Conservation (phyloP, 371 early-diverging fungal genomes). For the Thermomucor indicae-seudaticae region DNA sequence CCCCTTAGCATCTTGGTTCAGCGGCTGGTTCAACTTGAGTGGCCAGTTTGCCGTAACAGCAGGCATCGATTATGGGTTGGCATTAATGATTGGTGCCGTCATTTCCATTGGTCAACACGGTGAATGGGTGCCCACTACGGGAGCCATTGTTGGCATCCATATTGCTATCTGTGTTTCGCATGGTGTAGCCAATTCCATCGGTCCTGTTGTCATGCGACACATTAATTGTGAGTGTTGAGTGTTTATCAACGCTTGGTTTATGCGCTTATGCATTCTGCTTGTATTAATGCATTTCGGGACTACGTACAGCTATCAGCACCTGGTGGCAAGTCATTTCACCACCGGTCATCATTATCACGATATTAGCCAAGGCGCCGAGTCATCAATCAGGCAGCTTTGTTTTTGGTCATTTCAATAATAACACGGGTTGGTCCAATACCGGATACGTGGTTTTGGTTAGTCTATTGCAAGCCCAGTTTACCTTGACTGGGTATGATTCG, state of each 20-base stretch:
- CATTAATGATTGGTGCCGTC: slow-evolving; percentile 44
- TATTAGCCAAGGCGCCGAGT: slow-evolving; percentile 28
- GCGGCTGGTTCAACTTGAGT: slow-evolving; percentile 39
- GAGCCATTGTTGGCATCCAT: slow-evolving; percentile 44
- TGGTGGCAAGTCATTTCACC: slow-evolving; percentile 43
- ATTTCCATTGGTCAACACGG: slow-evolving; percentile 42
- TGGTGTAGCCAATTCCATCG: slow-evolving; percentile 52
- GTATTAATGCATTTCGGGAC: too few relatives aligned
- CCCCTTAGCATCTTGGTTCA: slow-evolving; percentile 39
- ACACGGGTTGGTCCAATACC: slow-evolving; percentile 23
- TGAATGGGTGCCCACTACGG: slow-evolving; percentile 33
- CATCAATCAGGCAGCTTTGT: slow-evolving; percentile 46
- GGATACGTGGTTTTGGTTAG: slow-evolving; percentile 29
- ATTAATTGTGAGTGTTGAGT: slow-evolving; percentile 51
- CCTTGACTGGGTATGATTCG: slow-evolving; percentile 57
- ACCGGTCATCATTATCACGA: slow-evolving; percentile 23
- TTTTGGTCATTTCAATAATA: slow-evolving; percentile 26
- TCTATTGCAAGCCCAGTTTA: slow-evolving; percentile 36
- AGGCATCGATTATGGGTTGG: slow-evolving; percentile 53
- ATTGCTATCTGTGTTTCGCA: slow-evolving; percentile 48
- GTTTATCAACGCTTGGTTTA: too few relatives aligned
- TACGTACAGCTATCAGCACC: slow-evolving; percentile 23
- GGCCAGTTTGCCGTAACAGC: slow-evolving; percentile 47
- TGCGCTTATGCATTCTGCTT: too few relatives aligned
- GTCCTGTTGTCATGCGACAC: slow-evolving; percentile 37